These are phyloP conservation scores for Pichia cactophila DNA, from an alignment of 1,139 yeast species.

Conservation along the genomic window DNA sequence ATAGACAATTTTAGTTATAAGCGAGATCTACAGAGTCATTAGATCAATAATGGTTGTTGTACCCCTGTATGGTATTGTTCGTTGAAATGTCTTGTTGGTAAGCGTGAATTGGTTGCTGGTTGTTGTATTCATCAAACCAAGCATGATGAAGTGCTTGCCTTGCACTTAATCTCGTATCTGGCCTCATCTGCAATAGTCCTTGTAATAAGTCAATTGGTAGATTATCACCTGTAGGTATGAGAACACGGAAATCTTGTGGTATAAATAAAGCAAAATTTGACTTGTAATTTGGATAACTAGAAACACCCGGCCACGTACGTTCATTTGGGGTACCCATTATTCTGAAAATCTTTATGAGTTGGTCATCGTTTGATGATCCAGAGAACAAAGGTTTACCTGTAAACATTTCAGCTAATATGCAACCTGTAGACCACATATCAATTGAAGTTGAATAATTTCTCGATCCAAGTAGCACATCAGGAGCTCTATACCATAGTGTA, in stretches of 20 bases:
- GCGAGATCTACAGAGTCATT: background rate
- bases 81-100: slow-evolving; percentile 1
- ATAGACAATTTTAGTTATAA: background rate
- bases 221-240: slow-evolving; percentile 73
- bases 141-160: slow-evolving; percentile 91
- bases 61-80: slow-evolving; percentile 15
- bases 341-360: slow-evolving; percentile 77
- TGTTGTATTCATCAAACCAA: slow-evolving; percentile 79
- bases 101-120: slow-evolving; percentile 18
- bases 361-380: slow-evolving; percentile 94
- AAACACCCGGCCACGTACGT: slow-evolving; percentile 91
- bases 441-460: slow-evolving; percentile 92
- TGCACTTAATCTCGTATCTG: slow-evolving; percentile 86
- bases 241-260: slow-evolving; percentile 74
- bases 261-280: slow-evolving; percentile 70
- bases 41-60: background rate
- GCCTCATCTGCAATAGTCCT: slow-evolving; percentile 80
- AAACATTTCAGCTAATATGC: slow-evolving; percentile 96
- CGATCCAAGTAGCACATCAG: slow-evolving; percentile 92
- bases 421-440: slow-evolving; percentile 98
- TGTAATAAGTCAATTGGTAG: slow-evolving; percentile 73
- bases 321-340: slow-evolving; percentile 96
- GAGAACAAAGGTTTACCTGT: slow-evolving; percentile 97
- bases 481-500: slow-evolving; percentile 97
- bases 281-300: slow-evolving; percentile 78